These are phyloP conservation scores for Singerocomus inundabilis DNA, from an alignment of 1,284 basidiomycete species.

Conservation along the genomic window DNA sequence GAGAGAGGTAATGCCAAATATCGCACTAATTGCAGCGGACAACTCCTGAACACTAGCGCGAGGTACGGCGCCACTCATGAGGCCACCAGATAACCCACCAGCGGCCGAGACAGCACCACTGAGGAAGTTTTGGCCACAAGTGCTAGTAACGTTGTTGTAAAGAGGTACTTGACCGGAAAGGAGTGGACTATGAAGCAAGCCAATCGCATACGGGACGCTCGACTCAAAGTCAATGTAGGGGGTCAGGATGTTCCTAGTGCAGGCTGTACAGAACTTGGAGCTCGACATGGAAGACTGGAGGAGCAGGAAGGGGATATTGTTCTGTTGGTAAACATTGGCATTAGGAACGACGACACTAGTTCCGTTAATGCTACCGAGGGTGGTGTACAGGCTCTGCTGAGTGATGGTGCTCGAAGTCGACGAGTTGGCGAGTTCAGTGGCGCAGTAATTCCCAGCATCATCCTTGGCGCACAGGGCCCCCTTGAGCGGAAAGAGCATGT, in stretches of 20 bases:
- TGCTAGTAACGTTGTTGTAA: conserved; percentile 56
- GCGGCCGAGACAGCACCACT: conserved; percentile 63
- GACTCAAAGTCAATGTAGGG: conserved; percentile 78
- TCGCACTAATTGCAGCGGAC: conserved; percentile 21
- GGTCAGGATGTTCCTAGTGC: conserved; percentile 73
- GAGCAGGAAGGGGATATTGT: conserved; percentile 81
- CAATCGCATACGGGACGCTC: conserved; percentile 68
- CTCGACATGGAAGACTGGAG: conserved; percentile 52
- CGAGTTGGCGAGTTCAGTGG: conserved; percentile 37
- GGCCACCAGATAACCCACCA: conserved; percentile 50
- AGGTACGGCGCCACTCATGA: conserved; percentile 32
- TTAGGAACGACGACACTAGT: conserved; percentile 55
- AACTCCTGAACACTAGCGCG: conserved; percentile 27
- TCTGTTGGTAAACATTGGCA: conserved; percentile 56
- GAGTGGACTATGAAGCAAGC: conserved; percentile 62
- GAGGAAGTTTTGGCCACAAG: conserved; percentile 66
- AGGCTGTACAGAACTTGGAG: conserved; percentile 70
- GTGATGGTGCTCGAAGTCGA: neutral
- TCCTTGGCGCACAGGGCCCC: conserved; percentile 74
- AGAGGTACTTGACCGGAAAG: conserved; percentile 65
- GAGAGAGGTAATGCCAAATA: conserved; percentile 30
- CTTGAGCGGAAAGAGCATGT: conserved; percentile 63
- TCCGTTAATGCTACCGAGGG: conserved; percentile 8
- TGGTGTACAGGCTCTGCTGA: conserved; percentile 18
- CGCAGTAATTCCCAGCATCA: conserved; percentile 68